Base-by-base conservation (phyloP, 441 rosid genomes). In the Gossypium davidsonii region DNA sequence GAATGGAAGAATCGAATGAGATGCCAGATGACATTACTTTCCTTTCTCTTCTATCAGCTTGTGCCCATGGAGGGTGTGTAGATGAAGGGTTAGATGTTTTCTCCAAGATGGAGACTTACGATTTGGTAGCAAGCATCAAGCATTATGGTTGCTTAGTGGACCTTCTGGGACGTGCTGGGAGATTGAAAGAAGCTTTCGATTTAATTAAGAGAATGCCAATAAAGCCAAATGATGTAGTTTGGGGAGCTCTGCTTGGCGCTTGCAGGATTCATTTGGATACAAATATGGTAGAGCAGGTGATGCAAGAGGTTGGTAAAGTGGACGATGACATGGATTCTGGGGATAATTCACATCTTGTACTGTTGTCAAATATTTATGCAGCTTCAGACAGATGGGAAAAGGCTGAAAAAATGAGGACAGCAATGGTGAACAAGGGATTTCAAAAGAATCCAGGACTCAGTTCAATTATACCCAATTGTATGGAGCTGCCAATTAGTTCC, bases 241-340 rank as follows among this genome's bases (percentile, higher is more conserved):
- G 84, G 84, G 85, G 79, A 9, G 77, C 85, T 49, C 73, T 81
- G 73, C 87, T 83, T 64, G 87, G 81, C 59, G 87, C 85, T 72
- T 81, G 85, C 70, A 63, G 77, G 48, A 56, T 79, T 70, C 82
- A 83, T 63, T 58, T 21, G 11, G 77, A 79, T 55, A 46, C 68
- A 10, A 66, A 73, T 11, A 68, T 83, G 81, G 78, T 64, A n/a
- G 83, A 84, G 70, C 14, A 68, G 66, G 82, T 86, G 51, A 37
- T 79, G 58, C 48, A 82, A 70, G 84, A 82, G 25, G 58, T 77
- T 37, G 57, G 55, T 48, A 26, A 20, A 39, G n/a, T 67, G 34
- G 52, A 77, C 14, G 34, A 25, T 6, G 56, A 17, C 55, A 10
- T 44, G 58, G 68, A 68, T 18, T 75, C 78, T 0, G 57, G 58